Conservation (phyloP, 768 basidiomycete species). For the Podaxis sp. region DNA sequence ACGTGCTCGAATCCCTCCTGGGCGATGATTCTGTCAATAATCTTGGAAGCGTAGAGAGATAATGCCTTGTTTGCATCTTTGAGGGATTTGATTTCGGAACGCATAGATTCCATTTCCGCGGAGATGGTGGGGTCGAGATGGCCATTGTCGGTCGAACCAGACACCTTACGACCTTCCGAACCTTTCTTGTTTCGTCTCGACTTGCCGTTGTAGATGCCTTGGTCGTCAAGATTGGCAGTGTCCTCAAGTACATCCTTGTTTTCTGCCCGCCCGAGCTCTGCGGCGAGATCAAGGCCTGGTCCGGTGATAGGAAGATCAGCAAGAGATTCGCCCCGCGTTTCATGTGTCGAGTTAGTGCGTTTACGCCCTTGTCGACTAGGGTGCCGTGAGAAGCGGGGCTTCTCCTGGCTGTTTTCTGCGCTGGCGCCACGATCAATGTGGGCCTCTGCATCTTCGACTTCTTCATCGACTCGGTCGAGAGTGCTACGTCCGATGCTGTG, state of each 20-base stretch:
- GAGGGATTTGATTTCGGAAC: slow-evolving; percentile 85
- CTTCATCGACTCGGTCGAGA: slow-evolving; percentile 63
- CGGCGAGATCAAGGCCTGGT: slow-evolving; percentile 85
- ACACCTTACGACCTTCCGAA: slow-evolving; percentile 33
- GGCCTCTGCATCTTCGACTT: slow-evolving; percentile 37
- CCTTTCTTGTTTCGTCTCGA: slow-evolving; percentile 45
- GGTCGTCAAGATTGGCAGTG: slow-evolving; percentile 49
- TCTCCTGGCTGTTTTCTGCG: slow-evolving; percentile 23
- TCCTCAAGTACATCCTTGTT: slow-evolving; percentile 76
- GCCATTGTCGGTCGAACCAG: slow-evolving; percentile 28
- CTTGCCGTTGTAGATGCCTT: slow-evolving; percentile 38
- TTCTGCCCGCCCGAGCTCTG: slow-evolving; percentile 88
- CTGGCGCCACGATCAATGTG: slow-evolving; percentile 30
- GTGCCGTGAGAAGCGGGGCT: slow-evolving; percentile 37
- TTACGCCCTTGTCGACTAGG: slow-evolving; percentile 44
- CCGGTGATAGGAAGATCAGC: slow-evolving; percentile 86
- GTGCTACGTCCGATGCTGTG: slow-evolving; percentile 53
- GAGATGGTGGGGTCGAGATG: slow-evolving; percentile 37
- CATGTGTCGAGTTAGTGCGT: slow-evolving; percentile 49
- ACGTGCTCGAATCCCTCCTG: slow-evolving; percentile 98
- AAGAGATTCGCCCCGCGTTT: slow-evolving; percentile 71
- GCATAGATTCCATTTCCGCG: slow-evolving; percentile 67
- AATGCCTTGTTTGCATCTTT: slow-evolving; percentile 96
- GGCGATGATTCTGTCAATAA: slow-evolving; percentile 94
- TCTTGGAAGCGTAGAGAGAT: slow-evolving; percentile 94